phyloP scores from a whole-genome alignment of 2,329 filamentous ascomycete genomes.

The Bretziella fagacearum region DNA sequence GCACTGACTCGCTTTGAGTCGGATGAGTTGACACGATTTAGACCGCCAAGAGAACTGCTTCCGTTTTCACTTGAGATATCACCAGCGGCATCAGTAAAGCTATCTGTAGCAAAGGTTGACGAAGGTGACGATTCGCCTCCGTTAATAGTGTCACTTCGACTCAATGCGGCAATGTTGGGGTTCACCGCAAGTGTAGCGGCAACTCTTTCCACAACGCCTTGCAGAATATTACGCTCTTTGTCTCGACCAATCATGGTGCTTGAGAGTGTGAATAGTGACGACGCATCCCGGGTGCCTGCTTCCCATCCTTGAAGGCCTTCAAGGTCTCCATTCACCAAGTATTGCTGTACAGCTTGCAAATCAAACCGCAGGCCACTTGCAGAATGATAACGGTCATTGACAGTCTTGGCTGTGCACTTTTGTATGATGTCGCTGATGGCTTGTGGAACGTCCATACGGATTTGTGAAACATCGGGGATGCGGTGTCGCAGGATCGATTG shows the following conservation, averaged over 20 bases:
- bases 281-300: constrained; percentile 71
- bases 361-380: constrained; percentile 75
- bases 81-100: constrained; percentile 19
- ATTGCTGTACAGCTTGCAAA: constrained; percentile 52
- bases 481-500: constrained; percentile 71
- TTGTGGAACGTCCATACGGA: constrained; percentile 70
- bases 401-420: constrained; percentile 80
- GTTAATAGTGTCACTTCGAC: constrained; percentile 9
- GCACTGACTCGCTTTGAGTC: constrained; percentile 8
- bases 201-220: constrained; percentile 61
- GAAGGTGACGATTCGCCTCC: constrained; percentile 23
- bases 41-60: constrained; percentile 36
- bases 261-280: constrained; percentile 80
- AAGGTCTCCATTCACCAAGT: constrained; percentile 59
- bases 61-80: constrained; percentile 43
- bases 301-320: constrained; percentile 54
- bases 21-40: constrained; percentile 25
- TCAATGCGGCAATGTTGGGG: constrained; percentile 8
- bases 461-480: constrained; percentile 57
- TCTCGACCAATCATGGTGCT: constrained; percentile 64
- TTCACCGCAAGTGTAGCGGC: constrained; percentile 43
- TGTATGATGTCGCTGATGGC: constrained; percentile 68
- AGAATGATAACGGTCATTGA: constrained; percentile 77
- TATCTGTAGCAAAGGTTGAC: constrained; percentile 31
- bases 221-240: constrained; percentile 51